Evolutionary conservation across 1,284 basidiomycete species (phyloP).

Genomic region (Microbotryum lychnidis-dioicae): DNA sequence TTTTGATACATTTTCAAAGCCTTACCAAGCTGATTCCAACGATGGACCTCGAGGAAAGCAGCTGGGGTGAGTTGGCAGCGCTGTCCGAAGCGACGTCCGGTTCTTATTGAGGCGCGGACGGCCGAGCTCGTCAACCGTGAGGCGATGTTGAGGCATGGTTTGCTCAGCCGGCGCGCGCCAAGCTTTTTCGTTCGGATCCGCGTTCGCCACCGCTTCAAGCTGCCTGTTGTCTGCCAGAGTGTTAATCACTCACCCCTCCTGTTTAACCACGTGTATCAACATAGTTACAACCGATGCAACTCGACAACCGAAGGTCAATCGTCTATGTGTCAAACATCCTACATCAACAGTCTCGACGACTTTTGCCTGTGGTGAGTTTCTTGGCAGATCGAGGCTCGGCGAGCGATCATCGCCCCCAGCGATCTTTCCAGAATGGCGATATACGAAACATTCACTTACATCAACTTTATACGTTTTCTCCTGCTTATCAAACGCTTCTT

Average conservation of each 20-base stretch:
- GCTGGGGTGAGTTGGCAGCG: background rate
- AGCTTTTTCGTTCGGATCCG: background rate
- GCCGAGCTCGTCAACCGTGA: background rate
- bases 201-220: background rate
- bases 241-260: background rate
- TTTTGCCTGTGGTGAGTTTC: conserved; percentile 17
- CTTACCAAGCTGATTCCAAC: conserved; percentile 21
- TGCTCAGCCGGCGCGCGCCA: background rate
- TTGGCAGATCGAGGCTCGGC: background rate
- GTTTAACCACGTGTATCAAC: background rate
- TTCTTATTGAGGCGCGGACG: no score
- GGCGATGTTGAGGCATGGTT: background rate
- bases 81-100: no score
- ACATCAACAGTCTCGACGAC: conserved; percentile 34
- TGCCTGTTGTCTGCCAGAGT: background rate
- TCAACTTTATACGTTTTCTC: conserved; percentile 3
- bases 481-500: background rate
- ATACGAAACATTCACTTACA: background rate
- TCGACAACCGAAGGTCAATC: conserved; percentile 40
- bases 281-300: conserved; percentile 15
- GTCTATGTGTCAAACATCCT: conserved; percentile 56
- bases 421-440: background rate
- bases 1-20: conserved; percentile 1
- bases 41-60: conserved; percentile 19
- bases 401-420: background rate